Evolutionary conservation across 108 stramenopile genomes (phyloP).

Genomic region (Asterionellopsis glacialis): DNA sequence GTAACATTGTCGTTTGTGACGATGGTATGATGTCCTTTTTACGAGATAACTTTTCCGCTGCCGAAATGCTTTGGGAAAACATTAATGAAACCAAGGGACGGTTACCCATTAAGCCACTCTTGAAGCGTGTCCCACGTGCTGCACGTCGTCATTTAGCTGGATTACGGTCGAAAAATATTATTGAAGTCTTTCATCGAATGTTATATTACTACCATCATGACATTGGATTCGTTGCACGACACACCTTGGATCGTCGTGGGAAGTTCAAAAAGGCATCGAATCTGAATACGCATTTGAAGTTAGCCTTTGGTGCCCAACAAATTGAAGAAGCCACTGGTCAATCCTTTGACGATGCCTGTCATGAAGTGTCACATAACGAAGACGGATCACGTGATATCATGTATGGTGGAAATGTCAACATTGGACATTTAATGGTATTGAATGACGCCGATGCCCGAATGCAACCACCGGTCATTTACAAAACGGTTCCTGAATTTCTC

Average conservation of each 20-base stretch:
- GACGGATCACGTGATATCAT: slow-evolving; percentile 5
- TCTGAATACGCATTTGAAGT: slow-evolving; percentile 6
- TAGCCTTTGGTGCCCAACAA: slow-evolving; percentile 2
- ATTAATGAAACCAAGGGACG: slow-evolving; percentile 4
- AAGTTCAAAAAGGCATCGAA: slow-evolving; percentile 13
- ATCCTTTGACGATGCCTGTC: slow-evolving; percentile 4
- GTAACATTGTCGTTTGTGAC: slow-evolving; percentile 9
- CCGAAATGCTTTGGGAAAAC: slow-evolving; percentile 7
- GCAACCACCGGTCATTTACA: slow-evolving; percentile 2
- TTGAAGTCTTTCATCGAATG: slow-evolving; percentile 1
- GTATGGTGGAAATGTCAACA: slow-evolving; percentile 1
- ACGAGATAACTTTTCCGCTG: slow-evolving; percentile 4
- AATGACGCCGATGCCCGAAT: slow-evolving; percentile 1
- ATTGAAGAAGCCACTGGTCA: not conserved
- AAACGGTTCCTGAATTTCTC: slow-evolving; percentile 5
- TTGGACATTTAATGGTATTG: slow-evolving; percentile 1
- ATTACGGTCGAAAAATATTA: not conserved
- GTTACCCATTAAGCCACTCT: not conserved
- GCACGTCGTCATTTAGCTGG: not conserved
- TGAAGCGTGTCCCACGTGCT: not conserved
- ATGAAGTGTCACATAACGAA: not conserved
- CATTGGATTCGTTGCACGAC: not conserved
- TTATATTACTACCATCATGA: slow-evolving; percentile 2
- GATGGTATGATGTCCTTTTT: slow-evolving; percentile 5
- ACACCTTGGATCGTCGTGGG: slow-evolving; percentile 4